These are phyloP conservation scores for Auricularia sp. DNA, from an alignment of 768 basidiomycete genomes.

Conservation along the genomic window DNA sequence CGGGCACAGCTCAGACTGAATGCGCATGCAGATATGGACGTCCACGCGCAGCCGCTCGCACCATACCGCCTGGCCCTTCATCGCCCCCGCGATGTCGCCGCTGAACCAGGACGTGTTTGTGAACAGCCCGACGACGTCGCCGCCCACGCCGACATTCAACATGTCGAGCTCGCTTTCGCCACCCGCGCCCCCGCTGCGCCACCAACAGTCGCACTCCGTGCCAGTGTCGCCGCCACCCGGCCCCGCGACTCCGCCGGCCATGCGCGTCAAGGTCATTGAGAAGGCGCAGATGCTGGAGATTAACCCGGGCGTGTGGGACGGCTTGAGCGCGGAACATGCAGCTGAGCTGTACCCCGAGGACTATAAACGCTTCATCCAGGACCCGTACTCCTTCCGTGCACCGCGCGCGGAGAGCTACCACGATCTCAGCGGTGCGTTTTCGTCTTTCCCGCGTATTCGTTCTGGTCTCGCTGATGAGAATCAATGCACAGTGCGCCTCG, in stretches of 20 bases:
- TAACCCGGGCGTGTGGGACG: conserved; percentile 97
- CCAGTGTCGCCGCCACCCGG: background rate
- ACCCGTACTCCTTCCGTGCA: conserved; percentile 87
- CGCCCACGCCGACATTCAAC: conserved; percentile 9
- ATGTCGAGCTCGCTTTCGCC: background rate
- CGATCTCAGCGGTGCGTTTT: conserved; percentile 65
- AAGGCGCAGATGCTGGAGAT: conserved; percentile 97
- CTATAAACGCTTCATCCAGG: conserved; percentile 84
- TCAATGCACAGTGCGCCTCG: conserved; percentile 66
- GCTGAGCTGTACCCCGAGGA: conserved; percentile 86
- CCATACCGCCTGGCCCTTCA: conserved; percentile 95
- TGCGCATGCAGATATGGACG: conserved; percentile 74
- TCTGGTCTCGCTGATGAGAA: background rate
- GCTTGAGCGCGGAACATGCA: conserved; percentile 82
- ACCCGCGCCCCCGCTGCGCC: background rate
- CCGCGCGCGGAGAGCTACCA: conserved; percentile 97
- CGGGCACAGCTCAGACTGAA: no score
- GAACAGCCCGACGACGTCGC: background rate
- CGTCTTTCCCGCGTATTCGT: background rate
- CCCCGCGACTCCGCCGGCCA: conserved; percentile 6
- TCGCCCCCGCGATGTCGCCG: conserved; percentile 17
- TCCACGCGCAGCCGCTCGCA: conserved; percentile 87
- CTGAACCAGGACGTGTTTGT: background rate
- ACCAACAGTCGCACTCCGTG: background rate
- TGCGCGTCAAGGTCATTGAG: conserved; percentile 76